phyloP scores from a whole-genome alignment of 176 grass and related monocot genomes.

The Puccinellia tenuiflora region DNA sequence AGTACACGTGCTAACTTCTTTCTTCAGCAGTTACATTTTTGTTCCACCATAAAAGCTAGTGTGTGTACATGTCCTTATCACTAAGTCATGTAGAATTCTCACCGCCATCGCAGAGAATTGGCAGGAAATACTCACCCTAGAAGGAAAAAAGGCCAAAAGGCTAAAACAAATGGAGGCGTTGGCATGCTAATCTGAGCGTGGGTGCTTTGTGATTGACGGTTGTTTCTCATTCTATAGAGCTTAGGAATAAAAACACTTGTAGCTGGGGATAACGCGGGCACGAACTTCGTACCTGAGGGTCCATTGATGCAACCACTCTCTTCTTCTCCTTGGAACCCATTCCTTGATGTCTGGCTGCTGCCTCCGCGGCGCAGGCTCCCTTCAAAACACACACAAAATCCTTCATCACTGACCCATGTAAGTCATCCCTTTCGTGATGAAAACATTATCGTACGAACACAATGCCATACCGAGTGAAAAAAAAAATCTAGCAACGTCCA shows the following conservation, averaged over 20 bases:
- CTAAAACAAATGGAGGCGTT: neutral
- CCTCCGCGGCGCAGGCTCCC: conserved; percentile 41
- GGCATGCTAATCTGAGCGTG: neutral
- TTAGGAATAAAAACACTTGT: neutral
- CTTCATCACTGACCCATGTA: neutral
- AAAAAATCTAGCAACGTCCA: neutral
- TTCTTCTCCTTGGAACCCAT: conserved; percentile 43
- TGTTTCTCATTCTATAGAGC: neutral
- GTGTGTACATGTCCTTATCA: neutral
- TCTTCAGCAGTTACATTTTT: neutral
- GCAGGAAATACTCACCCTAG: neutral
- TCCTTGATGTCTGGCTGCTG: conserved; percentile 32
- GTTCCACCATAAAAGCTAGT: neutral
- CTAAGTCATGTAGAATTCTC: neutral
- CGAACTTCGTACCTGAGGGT: conserved; percentile 44
- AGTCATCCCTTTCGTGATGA: no score
- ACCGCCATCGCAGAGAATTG: neutral
- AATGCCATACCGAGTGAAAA: neutral
- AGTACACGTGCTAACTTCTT: neutral
- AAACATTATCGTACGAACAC: neutral
- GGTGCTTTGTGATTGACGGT: neutral
- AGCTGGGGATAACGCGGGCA: neutral
- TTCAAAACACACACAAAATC: conserved; percentile 22
- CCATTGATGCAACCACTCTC: conserved; percentile 47
- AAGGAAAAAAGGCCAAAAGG: neutral